Evolutionary conservation across 192 early-diverging fungal species (phyloP), one percentile per base, ranked within the genome.

Genomic region (Entrophospora sp.): DNA sequence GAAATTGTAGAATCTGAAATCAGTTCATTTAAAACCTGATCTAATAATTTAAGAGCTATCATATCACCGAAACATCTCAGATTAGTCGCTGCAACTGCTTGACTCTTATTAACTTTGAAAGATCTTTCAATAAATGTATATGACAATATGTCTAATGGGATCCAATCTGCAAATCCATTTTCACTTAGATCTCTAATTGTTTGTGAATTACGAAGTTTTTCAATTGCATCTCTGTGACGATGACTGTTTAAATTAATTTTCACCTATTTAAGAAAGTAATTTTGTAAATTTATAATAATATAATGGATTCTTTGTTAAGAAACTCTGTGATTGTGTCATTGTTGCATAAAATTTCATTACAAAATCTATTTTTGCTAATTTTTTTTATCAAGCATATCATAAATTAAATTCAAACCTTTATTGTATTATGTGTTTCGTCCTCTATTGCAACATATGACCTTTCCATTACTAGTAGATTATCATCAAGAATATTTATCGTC

Each of bases 161-260:
- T 40, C 59, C 59, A 61, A 61, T 61, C 59, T 16, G 25, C 25
- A 24, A 61, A 61, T 13, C 59, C 59, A 43, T 61, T 44, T 44
- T 44, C 20, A 9, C 38, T 61, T 28, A 61, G n/a, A n/a, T 40
- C 38, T 14, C 3, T 28, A 8, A 61, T 61, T 18, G 27, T 0
- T 43, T 43, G 13, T 30, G 59, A 61, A n/a, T n/a, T 27, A 16
- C 38, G 13, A 5, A 61, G 16, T 7, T 24, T 20, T 38, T 61
- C 36, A 24, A 61, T 43, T 30, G 43, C 35, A 42, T 34, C 20
- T 42, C 16, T 36, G n/a, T 61, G 59, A 16, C 8, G 40, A 20
- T n/a, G 25, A 25, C 20, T 12, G 25, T 43, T 43, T 13, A 61
- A 61, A 38, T 10, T n/a, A 5, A 61, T 61, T 44, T 16, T 38